A percentile compares a stretch with the other conserved stretches of the same genome.
Evolutionary conservation across 805 yeast genomes (phyloP).

Genomic region (Candida bentonensis): DNA sequence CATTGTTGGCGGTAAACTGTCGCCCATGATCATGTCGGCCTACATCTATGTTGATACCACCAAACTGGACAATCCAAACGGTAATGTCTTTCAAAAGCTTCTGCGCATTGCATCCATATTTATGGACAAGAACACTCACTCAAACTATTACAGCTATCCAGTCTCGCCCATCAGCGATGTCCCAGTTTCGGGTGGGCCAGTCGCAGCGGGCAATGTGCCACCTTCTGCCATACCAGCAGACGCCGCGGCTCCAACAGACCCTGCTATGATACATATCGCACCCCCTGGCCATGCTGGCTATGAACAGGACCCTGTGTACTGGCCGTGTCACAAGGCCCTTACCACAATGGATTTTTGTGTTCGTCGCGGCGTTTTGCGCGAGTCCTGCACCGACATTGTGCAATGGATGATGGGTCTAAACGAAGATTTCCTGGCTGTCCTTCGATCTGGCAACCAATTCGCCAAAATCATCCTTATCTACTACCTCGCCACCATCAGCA

Average conservation of each 20-base stretch:
- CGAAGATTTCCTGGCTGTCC: background rate
- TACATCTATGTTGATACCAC: background rate
- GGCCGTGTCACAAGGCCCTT: background rate
- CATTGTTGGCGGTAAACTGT: background rate
- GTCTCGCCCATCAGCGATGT: background rate
- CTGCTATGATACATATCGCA: background rate
- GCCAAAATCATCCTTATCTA: background rate
- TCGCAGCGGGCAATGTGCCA: too few relatives aligned
- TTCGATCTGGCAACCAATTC: background rate
- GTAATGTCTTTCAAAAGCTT: background rate
- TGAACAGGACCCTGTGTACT: constrained; percentile 1
- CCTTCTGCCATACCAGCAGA: background rate
- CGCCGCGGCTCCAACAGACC: background rate
- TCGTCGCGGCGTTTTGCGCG: background rate
- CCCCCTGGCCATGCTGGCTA: background rate
- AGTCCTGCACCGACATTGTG: background rate
- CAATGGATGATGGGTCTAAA: constrained; percentile 1
- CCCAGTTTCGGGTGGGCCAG: background rate
- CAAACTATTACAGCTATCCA: background rate
- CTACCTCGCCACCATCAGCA: background rate
- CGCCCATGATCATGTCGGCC: background rate
- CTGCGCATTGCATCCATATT: background rate
- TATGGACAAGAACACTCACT: background rate
- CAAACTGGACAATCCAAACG: background rate
- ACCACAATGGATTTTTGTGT: background rate